A percentile compares a stretch with the other conserved stretches of the same genome.
Conservation (phyloP, 768 basidiomycete genomes). For the Lentinus tigrinus region DNA sequence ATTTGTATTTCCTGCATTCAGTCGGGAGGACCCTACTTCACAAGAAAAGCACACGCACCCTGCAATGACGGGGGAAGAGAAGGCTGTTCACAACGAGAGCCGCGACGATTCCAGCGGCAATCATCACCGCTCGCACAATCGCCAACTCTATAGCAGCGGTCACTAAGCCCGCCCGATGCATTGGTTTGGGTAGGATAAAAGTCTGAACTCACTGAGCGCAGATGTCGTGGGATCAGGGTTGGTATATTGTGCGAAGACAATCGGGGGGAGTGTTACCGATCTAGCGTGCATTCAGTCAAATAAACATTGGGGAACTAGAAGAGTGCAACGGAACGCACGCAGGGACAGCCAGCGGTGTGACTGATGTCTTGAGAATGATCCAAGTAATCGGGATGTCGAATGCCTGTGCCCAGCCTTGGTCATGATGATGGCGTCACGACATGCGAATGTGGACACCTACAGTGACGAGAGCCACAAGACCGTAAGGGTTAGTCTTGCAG, state of each 20-base stretch:
- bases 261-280: slow-evolving; percentile 44
- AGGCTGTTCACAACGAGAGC: slow-evolving; percentile 45
- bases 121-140: slow-evolving; percentile 39
- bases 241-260: slow-evolving; percentile 33
- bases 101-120: slow-evolving; percentile 43
- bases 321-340: slow-evolving; percentile 30
- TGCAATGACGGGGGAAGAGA: slow-evolving; percentile 46
- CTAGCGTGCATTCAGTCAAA: slow-evolving; percentile 22
- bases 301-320: neutral
- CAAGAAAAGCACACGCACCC: slow-evolving; percentile 29
- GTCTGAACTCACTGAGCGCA: slow-evolving; percentile 26
- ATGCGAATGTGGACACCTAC: slow-evolving; percentile 24
- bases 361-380: slow-evolving; percentile 38
- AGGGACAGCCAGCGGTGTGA: slow-evolving; percentile 43
- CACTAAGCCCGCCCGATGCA: neutral
- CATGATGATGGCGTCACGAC: neutral
- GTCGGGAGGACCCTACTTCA: neutral
- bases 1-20: neutral
- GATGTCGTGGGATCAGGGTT: slow-evolving; percentile 27
- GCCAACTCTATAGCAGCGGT: slow-evolving; percentile 34
- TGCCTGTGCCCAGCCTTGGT: slow-evolving; percentile 24
- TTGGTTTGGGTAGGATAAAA: neutral
- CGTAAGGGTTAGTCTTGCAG: slow-evolving; percentile 41
- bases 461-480: slow-evolving; percentile 38
- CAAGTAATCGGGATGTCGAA: slow-evolving; percentile 47